phyloP scores from a whole-genome alignment of 192 early-diverging fungal genomes.

The Thamnidium elegans region DNA sequence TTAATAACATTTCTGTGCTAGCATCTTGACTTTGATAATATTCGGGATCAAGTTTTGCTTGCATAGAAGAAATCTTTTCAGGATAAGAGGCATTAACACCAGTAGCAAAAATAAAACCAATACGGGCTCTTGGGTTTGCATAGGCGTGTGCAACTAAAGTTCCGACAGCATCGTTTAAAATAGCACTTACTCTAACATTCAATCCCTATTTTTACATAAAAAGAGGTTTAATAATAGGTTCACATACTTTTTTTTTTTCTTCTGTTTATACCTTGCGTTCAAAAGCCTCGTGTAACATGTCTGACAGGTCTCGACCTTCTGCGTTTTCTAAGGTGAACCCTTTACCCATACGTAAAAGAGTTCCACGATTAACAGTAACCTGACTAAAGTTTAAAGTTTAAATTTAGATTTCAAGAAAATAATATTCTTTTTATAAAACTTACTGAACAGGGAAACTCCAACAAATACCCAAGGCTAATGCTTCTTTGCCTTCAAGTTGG shows the following conservation, averaged over 20 bases:
- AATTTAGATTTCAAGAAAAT: background rate
- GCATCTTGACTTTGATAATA: constrained; percentile 44
- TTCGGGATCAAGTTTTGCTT: constrained; percentile 58
- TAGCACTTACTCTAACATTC: constrained; percentile 76
- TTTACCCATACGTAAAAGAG: constrained; percentile 68
- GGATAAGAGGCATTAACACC: constrained; percentile 96
- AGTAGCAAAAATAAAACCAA: constrained; percentile 90
- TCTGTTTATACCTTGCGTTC: constrained; percentile 44
- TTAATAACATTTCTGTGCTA: constrained; percentile 77
- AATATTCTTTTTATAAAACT: constrained; percentile 20
- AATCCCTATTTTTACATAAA: constrained; percentile 59
- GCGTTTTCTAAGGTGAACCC: constrained; percentile 78
- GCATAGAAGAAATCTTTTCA: constrained; percentile 70
- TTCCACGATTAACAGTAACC: constrained; percentile 32
- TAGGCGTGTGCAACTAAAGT: constrained; percentile 90
- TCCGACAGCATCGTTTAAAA: constrained; percentile 96
- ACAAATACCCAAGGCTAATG: constrained; percentile 63
- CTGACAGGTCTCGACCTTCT: constrained; percentile 78
- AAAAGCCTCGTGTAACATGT: constrained; percentile 78
- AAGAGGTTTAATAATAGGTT: background rate
- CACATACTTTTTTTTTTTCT: no score
- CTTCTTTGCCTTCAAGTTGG: constrained; percentile 14
- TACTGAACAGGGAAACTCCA: constrained; percentile 83
- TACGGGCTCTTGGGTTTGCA: constrained; percentile 67
- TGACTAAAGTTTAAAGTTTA: background rate